Percentiles rank a stretch among this genome's conserved stretches.
Evolutionary conservation across 768 basidiomycete species (phyloP).

Genomic region (Boletus rubropictus): DNA sequence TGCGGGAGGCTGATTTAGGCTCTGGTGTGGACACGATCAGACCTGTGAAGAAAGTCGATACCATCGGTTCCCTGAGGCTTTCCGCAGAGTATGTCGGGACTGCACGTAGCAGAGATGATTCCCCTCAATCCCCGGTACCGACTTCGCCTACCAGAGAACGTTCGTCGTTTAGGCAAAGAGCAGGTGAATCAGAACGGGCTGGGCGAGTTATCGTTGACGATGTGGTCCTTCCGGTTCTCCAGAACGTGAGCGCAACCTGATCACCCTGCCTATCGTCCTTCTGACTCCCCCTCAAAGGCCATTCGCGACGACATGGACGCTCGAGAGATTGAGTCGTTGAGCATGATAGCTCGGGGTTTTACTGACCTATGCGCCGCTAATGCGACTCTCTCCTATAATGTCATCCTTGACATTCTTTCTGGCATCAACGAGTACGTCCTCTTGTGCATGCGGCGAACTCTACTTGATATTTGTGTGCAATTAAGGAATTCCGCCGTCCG

Average conservation of each 20-base stretch:
- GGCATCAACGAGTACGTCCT: conserved; percentile 84
- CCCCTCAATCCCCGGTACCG: conserved; percentile 35
- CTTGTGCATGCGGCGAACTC: neutral
- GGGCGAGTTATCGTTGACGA: conserved; percentile 73
- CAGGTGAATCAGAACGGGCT: conserved; percentile 57
- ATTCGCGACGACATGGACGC: conserved; percentile 84
- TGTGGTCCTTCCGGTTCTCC: conserved; percentile 74
- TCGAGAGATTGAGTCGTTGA: conserved; percentile 79
- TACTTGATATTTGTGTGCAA: conserved; percentile 5
- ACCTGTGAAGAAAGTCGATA: conserved; percentile 89
- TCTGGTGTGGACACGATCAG: conserved; percentile 86
- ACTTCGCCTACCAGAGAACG: conserved; percentile 41
- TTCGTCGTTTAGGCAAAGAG: conserved; percentile 41
- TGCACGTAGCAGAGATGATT: conserved; percentile 49
- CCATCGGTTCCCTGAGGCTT: conserved; percentile 64
- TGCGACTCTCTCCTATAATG: conserved; percentile 77
- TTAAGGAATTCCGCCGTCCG: conserved; percentile 70
- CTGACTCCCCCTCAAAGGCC: conserved; percentile 38
- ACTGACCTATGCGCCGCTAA: conserved; percentile 77
- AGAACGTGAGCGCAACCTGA: conserved; percentile 47
- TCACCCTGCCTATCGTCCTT: neutral
- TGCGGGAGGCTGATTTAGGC: conserved; percentile 80
- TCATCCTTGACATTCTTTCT: conserved; percentile 83
- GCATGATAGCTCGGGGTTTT: conserved; percentile 88
- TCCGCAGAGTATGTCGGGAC: conserved; percentile 82